Base-by-base conservation (phyloP, 805 yeast species). In the Torulaspora gathmanii region DNA sequence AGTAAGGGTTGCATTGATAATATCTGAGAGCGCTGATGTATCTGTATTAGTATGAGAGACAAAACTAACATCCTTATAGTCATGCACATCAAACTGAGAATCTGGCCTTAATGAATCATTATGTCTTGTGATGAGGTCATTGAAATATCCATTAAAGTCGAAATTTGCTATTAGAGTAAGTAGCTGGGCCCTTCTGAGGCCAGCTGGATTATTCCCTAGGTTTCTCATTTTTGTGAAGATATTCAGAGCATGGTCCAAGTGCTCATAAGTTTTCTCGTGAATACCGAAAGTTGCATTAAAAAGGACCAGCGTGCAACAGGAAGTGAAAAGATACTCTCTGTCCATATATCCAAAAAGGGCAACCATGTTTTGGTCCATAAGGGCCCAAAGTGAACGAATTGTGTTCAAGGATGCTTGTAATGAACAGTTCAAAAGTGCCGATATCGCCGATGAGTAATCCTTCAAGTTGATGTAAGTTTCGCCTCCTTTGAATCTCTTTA, bases 301-400 rank as follows among this genome's bases (percentile, higher is more conserved):
- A 33, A 85, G 68, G 12, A 84, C 78, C 37, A 84, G 65, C 0
- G 93, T 84, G 4, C 86, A 83, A 3, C 90, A 80, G 0, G 90
- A 78, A 0, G 89, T 84, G 61, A 83, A 85, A 19, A 85, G 67
- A 58, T 85, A 85, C 57, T 85, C 95, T 55, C 95, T 71, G 59
- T 85, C 95, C 91, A 85, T 84, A 71, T 86, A 85, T 2, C 95
- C 93, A 66, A 85, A 85, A 35, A 84, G 64, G 0, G 95, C 91
- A n/a, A 85, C 82, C 88, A 83, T 82, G 52, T 83, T 83, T 45
- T 82, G 85, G 0, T 85, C 86, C 59, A 82, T 70, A 37, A 85
- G 67, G 0, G 83, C 80, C 91, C 91, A 84, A 3, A 85, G 67
- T 0, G 84, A 78, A 51, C 86, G 70, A 31, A 85, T 78, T 0